A percentile compares a stretch with the other conserved stretches of the same genome.
phyloP scores from a whole-genome alignment of 2,329 filamentous ascomycete genomes.

The Colletotrichum orbiculare region DNA sequence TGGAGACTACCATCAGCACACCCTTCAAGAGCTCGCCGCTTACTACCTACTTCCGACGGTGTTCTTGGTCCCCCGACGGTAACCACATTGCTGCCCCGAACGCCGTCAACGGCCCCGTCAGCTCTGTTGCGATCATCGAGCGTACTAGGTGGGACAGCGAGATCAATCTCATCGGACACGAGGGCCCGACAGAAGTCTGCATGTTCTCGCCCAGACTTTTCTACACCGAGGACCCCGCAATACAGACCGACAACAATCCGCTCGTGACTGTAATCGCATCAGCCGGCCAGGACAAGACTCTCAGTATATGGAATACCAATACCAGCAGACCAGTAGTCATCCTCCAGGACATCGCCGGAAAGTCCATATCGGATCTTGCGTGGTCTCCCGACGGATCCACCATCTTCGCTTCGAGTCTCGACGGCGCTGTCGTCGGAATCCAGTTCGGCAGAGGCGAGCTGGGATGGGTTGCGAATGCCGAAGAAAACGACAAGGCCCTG shows the following conservation, averaged over 20 bases:
- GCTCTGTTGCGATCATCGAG: slow-evolving; percentile 95
- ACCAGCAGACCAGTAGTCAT: slow-evolving; percentile 92
- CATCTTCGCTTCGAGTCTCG: slow-evolving; percentile 86
- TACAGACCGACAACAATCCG: slow-evolving; percentile 59
- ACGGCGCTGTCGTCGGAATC: slow-evolving; percentile 85
- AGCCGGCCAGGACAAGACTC: slow-evolving; percentile 93
- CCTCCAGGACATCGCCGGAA: slow-evolving; percentile 86
- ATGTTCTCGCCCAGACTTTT: slow-evolving; percentile 96
- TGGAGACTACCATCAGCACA: slow-evolving; percentile 88
- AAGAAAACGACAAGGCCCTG: slow-evolving; percentile 92
- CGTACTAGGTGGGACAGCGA: slow-evolving; percentile 94
- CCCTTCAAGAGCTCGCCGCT: slow-evolving; percentile 93
- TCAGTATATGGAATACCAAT: slow-evolving; percentile 98
- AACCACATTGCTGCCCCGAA: slow-evolving; percentile 98
- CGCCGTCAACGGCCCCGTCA: slow-evolving; percentile 96
- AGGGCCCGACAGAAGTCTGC: slow-evolving; percentile 96
- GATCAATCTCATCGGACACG: slow-evolving; percentile 96
- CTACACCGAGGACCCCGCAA: slow-evolving; percentile 73
- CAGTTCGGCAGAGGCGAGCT: slow-evolving; percentile 89
- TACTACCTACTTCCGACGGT: slow-evolving; percentile 95
- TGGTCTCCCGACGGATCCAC: slow-evolving; percentile 94
- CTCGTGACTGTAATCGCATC: slow-evolving; percentile 95
- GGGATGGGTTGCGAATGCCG: slow-evolving; percentile 84
- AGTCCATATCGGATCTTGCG: slow-evolving; percentile 92
- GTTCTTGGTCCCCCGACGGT: slow-evolving; percentile 97